These are phyloP conservation scores for Stromatinia cepivora DNA, from an alignment of 2,329 filamentous ascomycete species.

Conservation along the genomic window DNA sequence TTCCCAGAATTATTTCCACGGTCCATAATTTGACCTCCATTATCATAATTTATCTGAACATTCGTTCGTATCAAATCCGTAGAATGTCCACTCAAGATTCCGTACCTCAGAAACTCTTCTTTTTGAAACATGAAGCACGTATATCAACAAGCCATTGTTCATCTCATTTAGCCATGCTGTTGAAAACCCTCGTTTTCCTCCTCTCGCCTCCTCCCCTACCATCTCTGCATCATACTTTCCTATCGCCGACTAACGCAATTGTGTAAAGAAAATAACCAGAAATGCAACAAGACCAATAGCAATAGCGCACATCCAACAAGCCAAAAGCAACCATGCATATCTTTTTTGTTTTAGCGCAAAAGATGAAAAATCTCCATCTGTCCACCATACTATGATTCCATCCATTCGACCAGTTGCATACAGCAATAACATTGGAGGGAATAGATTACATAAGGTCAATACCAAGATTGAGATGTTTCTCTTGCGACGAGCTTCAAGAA, in stretches of 20 bases:
- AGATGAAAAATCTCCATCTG: constrained; percentile 30
- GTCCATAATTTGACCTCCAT: background rate
- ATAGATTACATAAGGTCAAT: constrained; percentile 34
- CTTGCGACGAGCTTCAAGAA: constrained; percentile 26
- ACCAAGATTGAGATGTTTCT: constrained; percentile 33
- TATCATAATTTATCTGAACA: background rate
- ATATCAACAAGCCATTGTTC: background rate
- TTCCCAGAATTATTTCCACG: constrained; percentile 5
- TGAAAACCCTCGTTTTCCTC: background rate
- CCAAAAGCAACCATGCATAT: constrained; percentile 28
- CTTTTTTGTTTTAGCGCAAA: constrained; percentile 36
- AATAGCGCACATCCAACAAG: constrained; percentile 29
- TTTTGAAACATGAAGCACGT: background rate
- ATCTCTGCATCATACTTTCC: background rate
- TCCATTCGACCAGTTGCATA: constrained; percentile 36
- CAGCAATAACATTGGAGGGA: constrained; percentile 36
- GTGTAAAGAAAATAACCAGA: constrained; percentile 25
- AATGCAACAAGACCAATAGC: constrained; percentile 30
- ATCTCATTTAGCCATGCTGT: background rate
- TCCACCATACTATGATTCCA: constrained; percentile 34
- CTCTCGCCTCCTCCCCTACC: background rate
- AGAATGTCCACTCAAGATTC: background rate
- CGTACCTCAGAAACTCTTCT: background rate
- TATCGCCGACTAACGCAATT: background rate
- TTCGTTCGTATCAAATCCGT: background rate